phyloP scores from a whole-genome alignment of 129 eudicot species.

The Flaveria trinervia region DNA sequence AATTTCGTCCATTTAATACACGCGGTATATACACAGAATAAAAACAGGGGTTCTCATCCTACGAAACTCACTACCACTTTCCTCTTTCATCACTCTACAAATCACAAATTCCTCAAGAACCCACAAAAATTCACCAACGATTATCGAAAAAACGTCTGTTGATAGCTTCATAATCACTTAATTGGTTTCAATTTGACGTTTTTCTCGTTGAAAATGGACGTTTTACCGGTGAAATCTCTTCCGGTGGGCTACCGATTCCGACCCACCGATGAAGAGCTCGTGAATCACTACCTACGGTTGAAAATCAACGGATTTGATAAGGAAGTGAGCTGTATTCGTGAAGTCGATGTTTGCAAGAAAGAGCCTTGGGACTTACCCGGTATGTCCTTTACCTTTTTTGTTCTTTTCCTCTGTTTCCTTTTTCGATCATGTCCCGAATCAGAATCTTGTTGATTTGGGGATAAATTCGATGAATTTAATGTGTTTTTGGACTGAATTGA shows the following conservation, averaged over 20 bases:
- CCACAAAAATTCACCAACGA: neutral
- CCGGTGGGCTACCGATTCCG: conserved; percentile 89
- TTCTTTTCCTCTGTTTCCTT: neutral
- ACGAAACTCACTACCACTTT: conserved; percentile 9
- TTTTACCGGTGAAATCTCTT: neutral
- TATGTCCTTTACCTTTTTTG: neutral
- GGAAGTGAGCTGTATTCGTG: conserved; percentile 47
- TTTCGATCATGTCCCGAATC: neutral
- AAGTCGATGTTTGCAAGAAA: conserved; percentile 27
- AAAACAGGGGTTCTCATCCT: neutral
- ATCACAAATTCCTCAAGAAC: neutral
- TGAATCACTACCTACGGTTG: conserved; percentile 66
- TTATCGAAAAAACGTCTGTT: neutral
- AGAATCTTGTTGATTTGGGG: neutral
- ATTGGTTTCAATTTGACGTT: neutral
- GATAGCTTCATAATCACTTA: neutral
- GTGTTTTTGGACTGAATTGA: neutral
- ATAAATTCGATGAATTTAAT: neutral
- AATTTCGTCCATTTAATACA: neutral
- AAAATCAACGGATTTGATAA: conserved; percentile 67
- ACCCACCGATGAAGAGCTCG: conserved; percentile 87
- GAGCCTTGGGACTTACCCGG: conserved; percentile 11
- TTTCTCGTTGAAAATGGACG: neutral
- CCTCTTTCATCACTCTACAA: neutral
- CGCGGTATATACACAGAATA: conserved; percentile 20